These are phyloP conservation scores for Immersiella caudata DNA, from an alignment of 495 filamentous ascomycete species.

Conservation along the genomic window DNA sequence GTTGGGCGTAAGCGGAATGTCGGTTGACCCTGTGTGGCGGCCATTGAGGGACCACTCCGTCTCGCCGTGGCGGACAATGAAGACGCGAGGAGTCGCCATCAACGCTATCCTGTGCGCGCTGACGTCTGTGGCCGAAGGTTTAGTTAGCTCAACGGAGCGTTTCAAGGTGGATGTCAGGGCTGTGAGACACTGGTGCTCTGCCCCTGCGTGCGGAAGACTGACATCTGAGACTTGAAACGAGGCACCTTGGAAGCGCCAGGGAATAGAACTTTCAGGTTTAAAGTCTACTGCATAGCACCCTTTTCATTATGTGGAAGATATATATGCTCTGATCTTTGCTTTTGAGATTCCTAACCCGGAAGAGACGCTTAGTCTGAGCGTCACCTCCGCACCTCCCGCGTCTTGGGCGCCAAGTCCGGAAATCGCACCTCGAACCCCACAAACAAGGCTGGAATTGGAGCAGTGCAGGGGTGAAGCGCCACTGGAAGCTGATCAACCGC, in stretches of 20 bases:
- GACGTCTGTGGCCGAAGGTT: not conserved
- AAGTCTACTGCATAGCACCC: not conserved
- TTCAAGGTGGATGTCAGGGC: not conserved
- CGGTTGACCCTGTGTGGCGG: conserved; percentile 83
- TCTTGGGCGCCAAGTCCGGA: not conserved
- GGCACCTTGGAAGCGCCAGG: not conserved
- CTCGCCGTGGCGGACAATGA: conserved; percentile 91
- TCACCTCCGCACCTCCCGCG: not conserved
- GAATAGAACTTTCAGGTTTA: not conserved
- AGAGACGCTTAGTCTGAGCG: not conserved
- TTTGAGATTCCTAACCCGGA: not conserved
- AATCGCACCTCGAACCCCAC: not conserved
- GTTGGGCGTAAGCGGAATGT: conserved; percentile 82
- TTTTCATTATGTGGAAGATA: not conserved
- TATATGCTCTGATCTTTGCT: not conserved
- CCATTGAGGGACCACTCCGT: conserved; percentile 97
- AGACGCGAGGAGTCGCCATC: conserved; percentile 73
- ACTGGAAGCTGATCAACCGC: not conserved
- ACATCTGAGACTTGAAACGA: not conserved
- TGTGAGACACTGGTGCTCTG: conserved; percentile 3
- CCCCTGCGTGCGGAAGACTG: conserved; percentile 8
- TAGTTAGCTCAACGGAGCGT: not conserved
- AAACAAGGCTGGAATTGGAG: not conserved
- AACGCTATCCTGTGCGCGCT: not conserved
- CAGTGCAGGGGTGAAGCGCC: not conserved